Base-by-base conservation (phyloP, 2,329 filamentous ascomycete species). In the Chaetomiaceae sp. region DNA sequence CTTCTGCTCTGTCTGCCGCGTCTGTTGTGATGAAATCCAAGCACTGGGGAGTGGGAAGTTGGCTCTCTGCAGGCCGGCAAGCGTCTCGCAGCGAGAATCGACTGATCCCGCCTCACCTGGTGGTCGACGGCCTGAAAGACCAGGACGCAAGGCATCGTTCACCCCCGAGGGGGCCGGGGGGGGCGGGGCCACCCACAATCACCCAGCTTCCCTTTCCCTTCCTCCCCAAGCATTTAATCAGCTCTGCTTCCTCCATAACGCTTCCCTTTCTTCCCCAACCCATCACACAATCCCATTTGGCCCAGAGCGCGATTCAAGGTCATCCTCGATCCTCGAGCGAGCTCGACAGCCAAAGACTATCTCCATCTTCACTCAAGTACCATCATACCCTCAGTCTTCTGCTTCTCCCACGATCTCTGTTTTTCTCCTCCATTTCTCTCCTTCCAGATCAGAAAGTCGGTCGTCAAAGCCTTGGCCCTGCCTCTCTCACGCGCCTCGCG, bases 171-270 rank as follows among this genome's bases (percentile, higher is more conserved):
- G n/a, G n/a, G n/a, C n/a, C n/a, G n/a, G n/a, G n/a, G 14, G 12
- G 14, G n/a, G 16, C 25, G 3, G 14, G 8, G n/a, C 5, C 27
- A n/a, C n/a, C 7, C 25, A 43, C 38, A 33, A 46, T 39, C 46
- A 50, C 38, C 33, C 27, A 38, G 12, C 14, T 20, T 40, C 17
- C 39, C 48, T 44, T 54, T 54, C 52, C 51, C 19, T 12, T 40
- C 39, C 33, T 20, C 21, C n/a, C 17, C 21, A 25, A 16, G n/a
- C 30, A 53, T 35, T n/a, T 38, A 44, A 39, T 14, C 21, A 37
- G 20, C 46, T 21, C 35, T 33, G 30, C 33, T 19, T 20, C 40
- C 14, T 39, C 16, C 16, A 1, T 10, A 2, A 27, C 37, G 13
- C 23, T 14, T 10, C n/a, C 17, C 23, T 38, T 9, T 35, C n/a